These are phyloP conservation scores for Colletotrichum noveboracense DNA, from an alignment of 2,329 filamentous ascomycete species.

Conservation along the genomic window DNA sequence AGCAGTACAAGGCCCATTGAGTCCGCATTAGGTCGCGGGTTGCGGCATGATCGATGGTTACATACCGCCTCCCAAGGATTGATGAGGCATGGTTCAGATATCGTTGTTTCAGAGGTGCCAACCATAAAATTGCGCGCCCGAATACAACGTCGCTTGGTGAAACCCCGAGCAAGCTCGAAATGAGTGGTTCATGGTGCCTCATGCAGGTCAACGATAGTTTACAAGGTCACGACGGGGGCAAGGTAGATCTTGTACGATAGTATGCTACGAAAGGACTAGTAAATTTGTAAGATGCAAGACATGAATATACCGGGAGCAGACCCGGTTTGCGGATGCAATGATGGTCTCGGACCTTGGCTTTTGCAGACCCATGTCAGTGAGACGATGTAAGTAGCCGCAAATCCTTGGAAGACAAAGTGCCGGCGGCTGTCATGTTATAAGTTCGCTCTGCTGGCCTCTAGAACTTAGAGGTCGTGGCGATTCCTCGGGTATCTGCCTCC, in stretches of 20 bases:
- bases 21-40: neutral
- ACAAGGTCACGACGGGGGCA: neutral
- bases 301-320: neutral
- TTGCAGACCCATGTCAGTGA: neutral
- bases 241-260: slow-evolving; percentile 1
- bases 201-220: neutral
- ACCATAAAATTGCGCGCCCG: neutral
- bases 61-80: neutral
- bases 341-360: neutral
- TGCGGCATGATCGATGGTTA: slow-evolving; percentile 12
- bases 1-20: neutral
- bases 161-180: neutral
- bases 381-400: neutral
- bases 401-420: neutral
- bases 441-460: neutral
- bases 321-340: neutral
- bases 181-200: neutral
- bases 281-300: neutral
- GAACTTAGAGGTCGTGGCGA: neutral
- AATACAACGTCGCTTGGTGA: neutral
- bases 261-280: neutral
- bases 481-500: neutral
- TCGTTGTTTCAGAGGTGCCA: neutral
- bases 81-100: neutral
- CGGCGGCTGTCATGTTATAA: neutral